These are phyloP conservation scores for Pichia sp. DNA, from an alignment of 1,139 yeast species.

Conservation along the genomic window DNA sequence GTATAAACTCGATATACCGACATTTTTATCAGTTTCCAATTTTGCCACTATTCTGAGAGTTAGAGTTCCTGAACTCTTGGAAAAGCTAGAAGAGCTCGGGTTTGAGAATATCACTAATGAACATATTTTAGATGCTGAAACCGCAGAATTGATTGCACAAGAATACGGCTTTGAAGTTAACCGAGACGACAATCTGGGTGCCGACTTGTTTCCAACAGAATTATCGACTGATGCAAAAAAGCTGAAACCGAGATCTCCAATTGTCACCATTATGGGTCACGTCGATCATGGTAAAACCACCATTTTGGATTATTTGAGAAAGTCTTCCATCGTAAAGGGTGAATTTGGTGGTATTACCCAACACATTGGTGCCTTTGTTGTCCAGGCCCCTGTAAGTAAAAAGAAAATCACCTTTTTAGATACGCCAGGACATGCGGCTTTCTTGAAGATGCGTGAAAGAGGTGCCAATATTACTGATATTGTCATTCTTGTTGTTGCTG, in stretches of 20 bases:
- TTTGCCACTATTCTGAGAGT: conserved; percentile 64
- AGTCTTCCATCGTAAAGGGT: conserved; percentile 69
- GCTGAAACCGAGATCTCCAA: conserved; percentile 74
- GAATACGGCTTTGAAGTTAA: conserved; percentile 73
- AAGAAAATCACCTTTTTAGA: conserved; percentile 82
- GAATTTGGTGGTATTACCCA: conserved; percentile 98
- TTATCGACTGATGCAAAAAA: conserved; percentile 23
- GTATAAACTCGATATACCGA: conserved; percentile 48
- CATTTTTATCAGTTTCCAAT: conserved; percentile 66
- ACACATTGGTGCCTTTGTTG: conserved; percentile 95
- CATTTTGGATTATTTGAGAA: conserved; percentile 75
- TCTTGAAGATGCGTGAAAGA: conserved; percentile 90
- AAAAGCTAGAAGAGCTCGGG: conserved; percentile 59
- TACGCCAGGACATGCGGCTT: conserved; percentile 98
- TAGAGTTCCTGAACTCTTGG: conserved; percentile 51
- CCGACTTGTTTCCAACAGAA: conserved; percentile 54
- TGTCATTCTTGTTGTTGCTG: conserved; percentile 90
- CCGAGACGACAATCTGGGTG: conserved; percentile 49
- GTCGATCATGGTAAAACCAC: conserved; percentile 99
- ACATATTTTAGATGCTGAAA: conserved; percentile 77
- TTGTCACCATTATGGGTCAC: conserved; percentile 97
- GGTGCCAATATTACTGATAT: conserved; percentile 95
- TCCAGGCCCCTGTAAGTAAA: conserved; percentile 63
- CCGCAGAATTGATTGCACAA: conserved; percentile 79
- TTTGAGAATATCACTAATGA: conserved; percentile 69